Percentiles rank a stretch among this genome's conserved stretches.
phyloP scores from a whole-genome alignment of 768 basidiomycete genomes.

The Tulasnella sp. region DNA sequence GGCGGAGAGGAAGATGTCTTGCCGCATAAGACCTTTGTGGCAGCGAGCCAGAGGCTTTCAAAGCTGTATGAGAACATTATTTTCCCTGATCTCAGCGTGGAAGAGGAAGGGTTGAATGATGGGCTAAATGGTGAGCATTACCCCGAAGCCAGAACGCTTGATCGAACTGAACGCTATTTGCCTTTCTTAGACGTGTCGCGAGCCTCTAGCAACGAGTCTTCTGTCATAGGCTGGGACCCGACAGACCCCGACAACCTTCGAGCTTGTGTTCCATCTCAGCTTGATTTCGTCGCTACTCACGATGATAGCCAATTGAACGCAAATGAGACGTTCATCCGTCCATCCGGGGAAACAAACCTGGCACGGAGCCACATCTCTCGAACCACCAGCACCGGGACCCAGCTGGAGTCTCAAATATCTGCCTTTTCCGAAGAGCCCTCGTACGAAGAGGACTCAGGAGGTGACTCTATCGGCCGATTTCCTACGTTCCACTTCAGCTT shows the following conservation, averaged over 20 bases:
- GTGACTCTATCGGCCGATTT: constrained; percentile 61
- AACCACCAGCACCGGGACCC: background rate
- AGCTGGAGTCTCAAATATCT: background rate
- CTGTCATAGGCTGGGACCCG: constrained; percentile 48
- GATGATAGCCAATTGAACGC: background rate
- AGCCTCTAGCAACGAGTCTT: constrained; percentile 33
- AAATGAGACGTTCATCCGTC: background rate
- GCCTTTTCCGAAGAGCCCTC: background rate
- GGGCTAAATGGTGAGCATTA: background rate
- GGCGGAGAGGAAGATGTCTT: constrained; percentile 23
- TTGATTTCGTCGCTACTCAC: too few species aligned
- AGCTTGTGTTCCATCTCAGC: too few species aligned
- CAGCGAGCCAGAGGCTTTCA: constrained; percentile 58
- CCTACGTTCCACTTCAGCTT: constrained; percentile 65
- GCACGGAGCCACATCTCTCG: background rate
- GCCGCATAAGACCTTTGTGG: constrained; percentile 49
- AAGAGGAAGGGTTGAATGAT: background rate
- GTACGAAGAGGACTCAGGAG: constrained; percentile 16
- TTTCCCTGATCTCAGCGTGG: constrained; percentile 40
- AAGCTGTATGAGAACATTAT: constrained; percentile 58
- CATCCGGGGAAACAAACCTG: background rate
- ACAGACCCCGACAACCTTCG: constrained; percentile 24
- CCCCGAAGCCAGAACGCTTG: background rate
- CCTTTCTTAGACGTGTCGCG: background rate
- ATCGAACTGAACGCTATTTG: background rate